Percentiles rank a stretch among this genome's conserved stretches.
phyloP scores from a whole-genome alignment of 345 rosid species.

The Cardamine chenopodiifolia region DNA sequence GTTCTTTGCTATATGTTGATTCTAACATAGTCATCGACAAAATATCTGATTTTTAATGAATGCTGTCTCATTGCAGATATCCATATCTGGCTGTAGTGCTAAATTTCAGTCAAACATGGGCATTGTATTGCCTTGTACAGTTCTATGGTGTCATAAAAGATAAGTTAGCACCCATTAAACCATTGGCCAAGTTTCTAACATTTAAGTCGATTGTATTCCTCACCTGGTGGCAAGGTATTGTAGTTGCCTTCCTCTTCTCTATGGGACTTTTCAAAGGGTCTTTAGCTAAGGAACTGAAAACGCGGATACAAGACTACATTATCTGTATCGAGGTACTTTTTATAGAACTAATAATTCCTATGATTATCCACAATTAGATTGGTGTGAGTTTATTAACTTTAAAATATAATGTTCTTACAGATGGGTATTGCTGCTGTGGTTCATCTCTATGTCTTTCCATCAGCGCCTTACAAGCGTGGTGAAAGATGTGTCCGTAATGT shows the following conservation, averaged over 20 bases:
- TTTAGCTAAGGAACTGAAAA: conserved; percentile 87
- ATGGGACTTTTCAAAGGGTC: conserved; percentile 84
- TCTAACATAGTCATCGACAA: neutral
- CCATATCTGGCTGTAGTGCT: conserved; percentile 96
- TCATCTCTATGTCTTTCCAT: conserved; percentile 93
- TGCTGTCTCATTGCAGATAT: conserved; percentile 60
- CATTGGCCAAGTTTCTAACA: conserved; percentile 90
- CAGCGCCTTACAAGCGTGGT: conserved; percentile 93
- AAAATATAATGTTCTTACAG: conserved; percentile 48
- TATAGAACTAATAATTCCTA: neutral
- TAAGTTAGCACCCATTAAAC: conserved; percentile 84
- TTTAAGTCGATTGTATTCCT: conserved; percentile 96
- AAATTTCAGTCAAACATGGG: conserved; percentile 98
- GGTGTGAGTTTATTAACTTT: neutral
- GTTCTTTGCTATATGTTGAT: neutral
- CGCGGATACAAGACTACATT: conserved; percentile 91
- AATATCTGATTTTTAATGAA: neutral
- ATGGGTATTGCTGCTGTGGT: conserved; percentile 97
- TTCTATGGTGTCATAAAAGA: conserved; percentile 89
- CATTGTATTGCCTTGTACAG: conserved; percentile 95
- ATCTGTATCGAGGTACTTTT: conserved; percentile 84
- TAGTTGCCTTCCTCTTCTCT: conserved; percentile 90
- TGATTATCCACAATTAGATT: neutral
- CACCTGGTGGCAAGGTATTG: conserved; percentile 99
- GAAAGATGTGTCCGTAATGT: conserved; percentile 99